Percentiles rank a stretch among this genome's conserved stretches.
Evolutionary conservation across 1,284 basidiomycete genomes (phyloP).

Genomic region (Pseudozyma tsukubaensis): DNA sequence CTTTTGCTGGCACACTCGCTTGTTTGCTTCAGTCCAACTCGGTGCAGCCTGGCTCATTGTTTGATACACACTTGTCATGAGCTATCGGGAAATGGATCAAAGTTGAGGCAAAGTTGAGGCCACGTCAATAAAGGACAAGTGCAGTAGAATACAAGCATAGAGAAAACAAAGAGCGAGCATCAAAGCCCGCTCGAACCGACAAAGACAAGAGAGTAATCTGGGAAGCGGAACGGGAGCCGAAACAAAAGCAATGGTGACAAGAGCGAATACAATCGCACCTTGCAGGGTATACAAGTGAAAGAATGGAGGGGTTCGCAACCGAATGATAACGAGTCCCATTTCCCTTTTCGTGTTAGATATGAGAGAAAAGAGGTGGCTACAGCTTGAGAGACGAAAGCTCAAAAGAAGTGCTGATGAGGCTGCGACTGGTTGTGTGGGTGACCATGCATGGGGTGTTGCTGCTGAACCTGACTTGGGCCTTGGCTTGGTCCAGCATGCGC

Average conservation of each 20-base stretch:
- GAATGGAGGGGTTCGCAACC: conserved; percentile 11
- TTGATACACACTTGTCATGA: not conserved
- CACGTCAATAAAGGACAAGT: too few species aligned
- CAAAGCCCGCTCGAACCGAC: not conserved
- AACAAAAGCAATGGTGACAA: not conserved
- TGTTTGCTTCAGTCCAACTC: too few species aligned
- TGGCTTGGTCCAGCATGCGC: conserved; percentile 11
- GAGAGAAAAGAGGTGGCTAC: conserved; percentile 7
- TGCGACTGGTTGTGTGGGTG: conserved; percentile 13
- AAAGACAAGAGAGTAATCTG: not conserved
- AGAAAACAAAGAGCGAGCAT: not conserved
- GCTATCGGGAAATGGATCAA: too few species aligned
- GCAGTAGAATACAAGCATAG: not conserved
- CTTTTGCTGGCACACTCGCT: too few species aligned
- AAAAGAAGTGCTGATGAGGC: conserved; percentile 33
- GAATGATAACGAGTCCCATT: not conserved
- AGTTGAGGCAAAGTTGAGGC: too few species aligned
- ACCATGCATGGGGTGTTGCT: conserved; percentile 15
- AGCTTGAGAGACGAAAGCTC: not conserved
- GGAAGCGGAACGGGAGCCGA: not conserved
- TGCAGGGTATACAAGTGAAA: conserved; percentile 10
- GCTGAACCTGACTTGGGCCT: not conserved
- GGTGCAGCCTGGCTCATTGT: too few species aligned
- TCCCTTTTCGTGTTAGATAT: not conserved
- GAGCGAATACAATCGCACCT: not conserved